These are phyloP conservation scores for Sporothrix phasma DNA, from an alignment of 2,329 filamentous ascomycete genomes.

Conservation along the genomic window DNA sequence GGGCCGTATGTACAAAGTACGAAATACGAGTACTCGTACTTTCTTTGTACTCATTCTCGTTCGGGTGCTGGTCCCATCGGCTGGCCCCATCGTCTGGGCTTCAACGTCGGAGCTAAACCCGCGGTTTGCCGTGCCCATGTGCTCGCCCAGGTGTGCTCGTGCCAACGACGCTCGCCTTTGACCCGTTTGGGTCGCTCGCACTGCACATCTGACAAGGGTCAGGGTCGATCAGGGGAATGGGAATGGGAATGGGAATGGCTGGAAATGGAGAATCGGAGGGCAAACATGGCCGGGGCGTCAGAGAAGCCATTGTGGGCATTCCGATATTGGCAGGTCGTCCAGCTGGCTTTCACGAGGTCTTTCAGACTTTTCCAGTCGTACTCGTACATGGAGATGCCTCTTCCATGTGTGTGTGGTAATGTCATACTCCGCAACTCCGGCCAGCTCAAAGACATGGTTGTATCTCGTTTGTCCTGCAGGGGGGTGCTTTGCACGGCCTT, in stretches of 20 bases:
- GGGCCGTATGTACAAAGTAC: too few relatives aligned
- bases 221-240: slow-evolving; percentile 8
- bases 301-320: neutral
- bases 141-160: slow-evolving; percentile 6
- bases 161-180: neutral
- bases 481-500: neutral
- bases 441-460: neutral
- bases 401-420: too few relatives aligned
- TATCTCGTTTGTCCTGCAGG: neutral
- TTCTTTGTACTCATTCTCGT: neutral
- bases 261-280: neutral
- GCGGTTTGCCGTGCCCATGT: neutral
- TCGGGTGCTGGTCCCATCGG: neutral
- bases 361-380: too few relatives aligned
- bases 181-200: neutral
- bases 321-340: neutral
- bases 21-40: neutral
- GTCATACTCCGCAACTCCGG: neutral
- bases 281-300: neutral
- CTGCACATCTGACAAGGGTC: neutral
- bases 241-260: too few relatives aligned
- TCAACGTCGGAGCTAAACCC: neutral
- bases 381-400: too few relatives aligned
- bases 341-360: neutral
- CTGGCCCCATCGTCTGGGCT: neutral